Conservation (phyloP, 2,329 filamentous ascomycete genomes). For the Dichotomopilus funicola region DNA sequence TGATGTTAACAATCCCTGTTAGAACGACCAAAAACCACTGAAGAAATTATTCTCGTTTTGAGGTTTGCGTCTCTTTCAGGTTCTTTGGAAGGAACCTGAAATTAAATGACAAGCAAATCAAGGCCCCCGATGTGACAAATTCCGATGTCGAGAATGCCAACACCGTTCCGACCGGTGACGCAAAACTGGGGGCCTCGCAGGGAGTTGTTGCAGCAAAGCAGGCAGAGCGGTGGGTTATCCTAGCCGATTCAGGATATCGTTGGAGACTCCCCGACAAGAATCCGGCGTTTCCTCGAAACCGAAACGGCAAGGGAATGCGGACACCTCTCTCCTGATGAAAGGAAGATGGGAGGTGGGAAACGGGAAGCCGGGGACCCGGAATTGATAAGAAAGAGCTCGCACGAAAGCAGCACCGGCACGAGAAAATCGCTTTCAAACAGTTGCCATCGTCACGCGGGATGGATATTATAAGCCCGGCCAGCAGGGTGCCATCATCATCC, state of each 20-base stretch:
- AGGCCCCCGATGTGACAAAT: not conserved
- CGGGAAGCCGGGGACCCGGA: not conserved
- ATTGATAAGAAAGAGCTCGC: not conserved
- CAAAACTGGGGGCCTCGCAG: not conserved
- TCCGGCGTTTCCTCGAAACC: not conserved
- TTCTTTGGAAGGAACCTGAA: no score
- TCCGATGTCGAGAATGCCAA: not conserved
- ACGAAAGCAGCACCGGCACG: conserved; percentile 1
- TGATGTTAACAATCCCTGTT: no score
- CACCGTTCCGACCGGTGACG: conserved; percentile 1
- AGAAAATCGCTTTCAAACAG: not conserved
- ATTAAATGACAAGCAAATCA: no score
- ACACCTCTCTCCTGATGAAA: not conserved
- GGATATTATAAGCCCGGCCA: not conserved
- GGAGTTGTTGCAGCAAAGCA: not conserved
- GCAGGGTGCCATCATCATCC: no score
- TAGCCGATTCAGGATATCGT: not conserved
- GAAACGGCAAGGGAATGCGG: not conserved
- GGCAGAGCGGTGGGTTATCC: not conserved
- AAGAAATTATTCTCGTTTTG: no score
- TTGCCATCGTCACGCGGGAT: not conserved
- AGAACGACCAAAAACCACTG: no score
- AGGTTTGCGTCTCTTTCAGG: no score
- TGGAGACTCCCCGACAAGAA: not conserved
- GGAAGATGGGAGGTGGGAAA: no score